A percentile compares a stretch with the other conserved stretches of the same genome.
Evolutionary conservation across 2,329 filamentous ascomycete species (phyloP).

Genomic region (Scolecobasidium constrictum): DNA sequence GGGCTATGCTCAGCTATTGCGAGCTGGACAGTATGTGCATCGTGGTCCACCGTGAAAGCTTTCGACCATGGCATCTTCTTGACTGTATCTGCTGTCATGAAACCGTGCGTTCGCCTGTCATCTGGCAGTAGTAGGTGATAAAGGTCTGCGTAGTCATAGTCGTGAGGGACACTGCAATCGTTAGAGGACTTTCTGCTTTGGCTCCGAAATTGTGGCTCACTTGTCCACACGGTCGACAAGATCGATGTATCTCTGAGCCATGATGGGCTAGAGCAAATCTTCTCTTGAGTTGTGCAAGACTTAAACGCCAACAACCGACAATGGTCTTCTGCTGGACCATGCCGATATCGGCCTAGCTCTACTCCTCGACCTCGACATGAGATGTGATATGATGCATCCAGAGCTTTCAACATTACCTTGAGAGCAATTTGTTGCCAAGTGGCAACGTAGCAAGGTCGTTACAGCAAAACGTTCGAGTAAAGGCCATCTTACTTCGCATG

Average conservation of each 20-base stretch:
- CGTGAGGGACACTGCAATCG: constrained; percentile 34
- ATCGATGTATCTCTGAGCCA: constrained; percentile 3
- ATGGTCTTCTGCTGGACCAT: too few species aligned
- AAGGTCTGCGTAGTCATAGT: constrained; percentile 32
- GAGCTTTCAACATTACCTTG: too few species aligned
- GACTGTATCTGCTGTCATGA: constrained; percentile 37
- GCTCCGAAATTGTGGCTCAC: background rate
- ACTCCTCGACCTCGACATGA: too few species aligned
- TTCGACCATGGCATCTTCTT: constrained; percentile 37
- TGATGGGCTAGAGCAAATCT: too few species aligned
- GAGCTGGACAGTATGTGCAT: constrained; percentile 13
- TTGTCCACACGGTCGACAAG: constrained; percentile 7
- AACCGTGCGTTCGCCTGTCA: constrained; percentile 39
- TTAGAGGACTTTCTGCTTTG: background rate
- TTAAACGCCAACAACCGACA: too few species aligned
- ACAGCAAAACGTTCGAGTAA: too few species aligned
- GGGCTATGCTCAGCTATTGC: constrained; percentile 12
- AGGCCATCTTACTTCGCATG: too few species aligned
- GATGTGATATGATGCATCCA: too few species aligned
- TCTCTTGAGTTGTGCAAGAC: too few species aligned
- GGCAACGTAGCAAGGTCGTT: too few species aligned
- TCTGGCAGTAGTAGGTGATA: constrained; percentile 37
- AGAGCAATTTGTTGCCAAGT: too few species aligned
- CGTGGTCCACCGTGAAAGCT: constrained; percentile 26
- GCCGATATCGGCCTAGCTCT: too few species aligned